Percentiles rank a stretch among this genome's conserved stretches.
phyloP scores from a whole-genome alignment of 2,329 filamentous ascomycete species.

The Capronia epimyces region DNA sequence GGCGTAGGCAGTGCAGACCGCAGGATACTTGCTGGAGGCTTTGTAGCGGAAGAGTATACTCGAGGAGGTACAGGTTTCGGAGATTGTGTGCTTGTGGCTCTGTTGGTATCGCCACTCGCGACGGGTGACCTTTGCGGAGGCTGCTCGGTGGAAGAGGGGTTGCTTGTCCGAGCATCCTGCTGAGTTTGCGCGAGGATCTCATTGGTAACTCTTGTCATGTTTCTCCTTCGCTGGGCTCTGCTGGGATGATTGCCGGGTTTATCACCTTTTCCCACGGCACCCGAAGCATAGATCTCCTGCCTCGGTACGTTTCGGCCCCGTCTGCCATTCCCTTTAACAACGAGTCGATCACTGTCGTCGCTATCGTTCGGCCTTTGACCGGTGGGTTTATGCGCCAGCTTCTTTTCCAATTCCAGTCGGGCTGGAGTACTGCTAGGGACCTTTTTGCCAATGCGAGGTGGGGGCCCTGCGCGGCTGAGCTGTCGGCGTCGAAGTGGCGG shows the following conservation, averaged over 20 bases:
- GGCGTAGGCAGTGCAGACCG: constrained; percentile 17
- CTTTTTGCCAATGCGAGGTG: constrained; percentile 5
- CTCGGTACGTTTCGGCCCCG: constrained; percentile 16
- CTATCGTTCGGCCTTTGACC: constrained; percentile 24
- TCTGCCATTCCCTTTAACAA: constrained; percentile 23
- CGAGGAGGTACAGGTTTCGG: not conserved
- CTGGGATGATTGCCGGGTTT: constrained; percentile 25
- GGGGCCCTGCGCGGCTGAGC: constrained; percentile 16
- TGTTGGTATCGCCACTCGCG: constrained; percentile 5
- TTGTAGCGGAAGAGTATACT: constrained; percentile 5
- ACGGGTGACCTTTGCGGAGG: not conserved
- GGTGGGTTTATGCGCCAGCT: constrained; percentile 23
- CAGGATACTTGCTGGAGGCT: constrained; percentile 2
- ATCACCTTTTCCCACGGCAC: constrained; percentile 25
- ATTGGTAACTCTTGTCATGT: constrained; percentile 19
- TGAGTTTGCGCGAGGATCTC: constrained; percentile 17
- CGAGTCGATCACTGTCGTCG: constrained; percentile 29
- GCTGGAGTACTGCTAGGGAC: constrained; percentile 17
- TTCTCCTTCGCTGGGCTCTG: constrained; percentile 23
- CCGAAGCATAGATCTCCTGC: constrained; percentile 29
- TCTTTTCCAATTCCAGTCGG: constrained; percentile 21
- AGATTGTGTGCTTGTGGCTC: not conserved
- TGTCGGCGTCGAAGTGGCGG: constrained; percentile 22
- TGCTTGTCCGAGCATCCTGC: constrained; percentile 1
- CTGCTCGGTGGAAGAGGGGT: not conserved